Evolutionary conservation across 2,329 filamentous ascomycete genomes (phyloP).

Genomic region (Aureobasidium zeae): DNA sequence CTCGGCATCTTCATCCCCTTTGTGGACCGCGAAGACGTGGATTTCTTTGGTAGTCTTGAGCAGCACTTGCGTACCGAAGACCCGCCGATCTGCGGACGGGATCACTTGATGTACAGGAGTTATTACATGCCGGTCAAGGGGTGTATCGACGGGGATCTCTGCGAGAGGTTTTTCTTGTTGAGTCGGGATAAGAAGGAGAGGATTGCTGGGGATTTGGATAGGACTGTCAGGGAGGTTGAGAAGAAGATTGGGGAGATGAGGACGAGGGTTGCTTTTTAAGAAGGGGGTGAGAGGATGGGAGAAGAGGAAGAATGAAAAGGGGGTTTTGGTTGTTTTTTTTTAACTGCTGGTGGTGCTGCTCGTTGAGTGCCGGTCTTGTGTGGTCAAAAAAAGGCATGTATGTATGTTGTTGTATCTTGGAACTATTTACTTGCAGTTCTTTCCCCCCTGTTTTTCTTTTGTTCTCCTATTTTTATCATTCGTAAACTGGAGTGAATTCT

Average conservation of each 20-base stretch:
- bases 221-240: slow-evolving; percentile 86
- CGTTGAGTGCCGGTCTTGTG: no score
- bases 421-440: no score
- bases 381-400: no score
- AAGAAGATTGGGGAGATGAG: slow-evolving; percentile 61
- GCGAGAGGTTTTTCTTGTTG: slow-evolving; percentile 79
- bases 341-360: no score
- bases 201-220: slow-evolving; percentile 87
- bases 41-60: slow-evolving; percentile 95
- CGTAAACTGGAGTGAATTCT: no score
- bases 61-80: slow-evolving; percentile 79
- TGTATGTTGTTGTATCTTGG: no score
- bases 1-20: slow-evolving; percentile 92
- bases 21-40: slow-evolving; percentile 80
- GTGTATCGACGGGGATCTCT: slow-evolving; percentile 91
- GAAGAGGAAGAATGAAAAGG: no score
- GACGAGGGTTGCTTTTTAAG: slow-evolving; percentile 30
- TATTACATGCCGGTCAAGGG: slow-evolving; percentile 97
- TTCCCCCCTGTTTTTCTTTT: no score
- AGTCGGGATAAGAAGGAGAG: slow-evolving; percentile 85
- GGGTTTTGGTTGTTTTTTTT: no score
- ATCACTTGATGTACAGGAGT: slow-evolving; percentile 89
- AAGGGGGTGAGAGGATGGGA: neutral
- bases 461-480: no score
- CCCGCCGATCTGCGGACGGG: slow-evolving; percentile 77